Base-by-base conservation (phyloP, 1,139 yeast genomes). In the Yamadazyma jaroonii region DNA sequence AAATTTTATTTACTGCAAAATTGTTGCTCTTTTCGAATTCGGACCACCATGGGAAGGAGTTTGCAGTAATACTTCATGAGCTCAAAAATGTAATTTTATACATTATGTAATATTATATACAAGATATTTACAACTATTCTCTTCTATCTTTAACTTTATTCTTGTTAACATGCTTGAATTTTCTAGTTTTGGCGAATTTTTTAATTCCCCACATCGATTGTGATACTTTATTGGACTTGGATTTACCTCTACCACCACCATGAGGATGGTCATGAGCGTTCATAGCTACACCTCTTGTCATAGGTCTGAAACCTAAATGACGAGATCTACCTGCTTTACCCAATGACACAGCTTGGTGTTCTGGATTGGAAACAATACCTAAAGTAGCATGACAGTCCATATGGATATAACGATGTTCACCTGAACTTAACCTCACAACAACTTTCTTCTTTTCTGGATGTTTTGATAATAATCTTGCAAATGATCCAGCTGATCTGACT, bases 161-260 rank as follows among this genome's bases (percentile, higher is more conserved):
- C 63, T 77, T 82, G 63, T 90, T 90, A 47, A 75, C 82, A 58
- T 86, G 77, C 67, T 85, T 88, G 58, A 94, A 94, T 55, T 84
- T 81, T 67, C 98, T 83, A 25, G 98, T 92, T 79, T 89, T 90
- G 70, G 81, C 90, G 42, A 88, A 85, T 64, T 92, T 94, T 77
- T 90, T 90, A 49, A 83, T 83, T 57, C 99, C 98, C 97, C 97
- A 92, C 66, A 95, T 94, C 43, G 96, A 86, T 72, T 85, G 89
- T 10, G 97, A 86, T 38, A 85, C 77, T 71, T 88, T 90, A 66
- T 90, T 90, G 47, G 96, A 87, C 80, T 94, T 92, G 42, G 96
- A 86, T 64, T 92, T 94, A 78, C 99, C 99, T 77, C 98, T 84
- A 69, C 99, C 99, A 84, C 99, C 99, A 75, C 99, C 99, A 57